Conservation (phyloP, 2,329 filamentous ascomycete genomes). For the Fusarium papillatum region DNA sequence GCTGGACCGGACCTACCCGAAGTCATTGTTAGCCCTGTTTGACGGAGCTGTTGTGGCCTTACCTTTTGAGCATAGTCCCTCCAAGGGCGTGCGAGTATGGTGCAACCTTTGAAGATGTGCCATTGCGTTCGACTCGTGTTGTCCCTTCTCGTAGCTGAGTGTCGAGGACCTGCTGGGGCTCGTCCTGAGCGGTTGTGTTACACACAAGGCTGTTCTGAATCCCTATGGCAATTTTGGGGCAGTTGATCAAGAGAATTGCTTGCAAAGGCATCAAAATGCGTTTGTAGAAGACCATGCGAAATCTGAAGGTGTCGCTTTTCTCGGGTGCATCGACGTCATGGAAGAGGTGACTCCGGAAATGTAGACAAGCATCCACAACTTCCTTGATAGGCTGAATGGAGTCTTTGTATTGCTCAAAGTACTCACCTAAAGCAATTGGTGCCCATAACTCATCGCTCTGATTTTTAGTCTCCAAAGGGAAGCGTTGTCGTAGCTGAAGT, state of each 20-base stretch:
- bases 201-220: too few relatives aligned
- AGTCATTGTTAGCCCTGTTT: background rate
- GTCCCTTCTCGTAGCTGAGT: background rate
- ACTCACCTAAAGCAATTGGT: background rate
- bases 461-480: background rate
- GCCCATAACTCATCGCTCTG: background rate
- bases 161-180: background rate
- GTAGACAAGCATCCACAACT: background rate
- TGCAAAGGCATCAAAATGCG: background rate
- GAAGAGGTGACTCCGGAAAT: background rate
- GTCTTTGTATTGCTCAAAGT: background rate
- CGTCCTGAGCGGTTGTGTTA: background rate
- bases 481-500: background rate
- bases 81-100: background rate
- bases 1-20: background rate
- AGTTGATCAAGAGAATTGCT: background rate
- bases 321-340: background rate
- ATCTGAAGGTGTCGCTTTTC: background rate
- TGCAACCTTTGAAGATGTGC: fast-evolving
- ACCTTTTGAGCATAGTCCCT: background rate
- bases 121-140: background rate
- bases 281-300: background rate
- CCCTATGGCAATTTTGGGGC: background rate
- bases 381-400: background rate
- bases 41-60: fast-evolving